Evolutionary conservation across 1,284 basidiomycete genomes (phyloP).

Genomic region (Rhizoctonia solani): DNA sequence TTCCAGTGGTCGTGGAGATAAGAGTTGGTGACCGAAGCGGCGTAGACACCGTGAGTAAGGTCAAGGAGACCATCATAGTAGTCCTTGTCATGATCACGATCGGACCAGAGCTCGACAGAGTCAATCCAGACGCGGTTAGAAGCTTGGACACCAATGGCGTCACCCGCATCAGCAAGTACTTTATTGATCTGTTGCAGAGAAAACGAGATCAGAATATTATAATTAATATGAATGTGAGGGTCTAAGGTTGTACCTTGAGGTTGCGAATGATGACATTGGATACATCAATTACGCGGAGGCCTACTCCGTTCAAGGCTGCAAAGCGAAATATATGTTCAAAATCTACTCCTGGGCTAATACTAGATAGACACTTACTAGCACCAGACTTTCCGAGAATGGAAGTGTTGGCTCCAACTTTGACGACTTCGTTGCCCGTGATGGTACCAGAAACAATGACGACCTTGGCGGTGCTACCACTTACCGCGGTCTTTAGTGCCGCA

Average conservation of each 20-base stretch:
- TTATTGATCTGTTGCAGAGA: constrained; percentile 48
- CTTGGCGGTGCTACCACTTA: constrained; percentile 51
- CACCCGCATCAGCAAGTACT: constrained; percentile 52
- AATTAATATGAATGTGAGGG: too few species aligned
- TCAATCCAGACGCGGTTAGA: constrained; percentile 54
- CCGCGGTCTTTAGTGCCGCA: constrained; percentile 51
- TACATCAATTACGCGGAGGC: constrained; percentile 51
- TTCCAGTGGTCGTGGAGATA: constrained; percentile 53
- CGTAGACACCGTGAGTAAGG: constrained; percentile 49
- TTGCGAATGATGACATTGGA: too few species aligned
- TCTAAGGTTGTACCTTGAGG: too few species aligned
- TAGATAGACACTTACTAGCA: constrained; percentile 34
- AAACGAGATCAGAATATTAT: too few species aligned
- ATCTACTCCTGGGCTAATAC: background rate
- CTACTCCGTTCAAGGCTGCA: constrained; percentile 49
- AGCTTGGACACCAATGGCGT: constrained; percentile 52
- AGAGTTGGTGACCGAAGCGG: constrained; percentile 50
- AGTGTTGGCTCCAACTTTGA: constrained; percentile 41
- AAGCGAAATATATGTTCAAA: background rate
- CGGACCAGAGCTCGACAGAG: constrained; percentile 48
- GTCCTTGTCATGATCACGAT: constrained; percentile 52
- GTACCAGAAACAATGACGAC: constrained; percentile 53
- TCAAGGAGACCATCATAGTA: constrained; percentile 36
- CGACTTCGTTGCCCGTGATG: constrained; percentile 51
- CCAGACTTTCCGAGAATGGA: constrained; percentile 41